These are phyloP conservation scores for Geotrichum phurueaensis DNA, from an alignment of 1,139 yeast genomes.

Conservation along the genomic window DNA sequence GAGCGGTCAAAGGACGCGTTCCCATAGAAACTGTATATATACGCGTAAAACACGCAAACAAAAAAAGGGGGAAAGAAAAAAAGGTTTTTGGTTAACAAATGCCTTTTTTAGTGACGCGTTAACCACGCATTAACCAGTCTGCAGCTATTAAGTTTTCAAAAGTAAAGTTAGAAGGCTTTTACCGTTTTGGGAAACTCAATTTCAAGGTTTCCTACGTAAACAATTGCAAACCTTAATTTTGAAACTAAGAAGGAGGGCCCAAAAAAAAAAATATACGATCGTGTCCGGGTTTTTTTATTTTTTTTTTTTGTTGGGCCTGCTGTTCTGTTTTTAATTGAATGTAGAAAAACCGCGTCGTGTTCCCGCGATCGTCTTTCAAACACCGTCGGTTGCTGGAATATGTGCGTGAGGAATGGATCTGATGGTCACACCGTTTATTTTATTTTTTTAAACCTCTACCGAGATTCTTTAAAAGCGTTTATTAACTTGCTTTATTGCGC, in stretches of 20 bases:
- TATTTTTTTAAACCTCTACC: too few species aligned
- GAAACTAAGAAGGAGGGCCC: neutral
- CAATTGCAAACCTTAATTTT: neutral
- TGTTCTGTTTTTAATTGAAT: neutral
- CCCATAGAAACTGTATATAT: neutral
- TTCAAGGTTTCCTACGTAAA: neutral
- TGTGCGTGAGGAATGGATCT: too few species aligned
- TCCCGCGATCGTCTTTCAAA: neutral
- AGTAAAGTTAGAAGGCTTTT: neutral
- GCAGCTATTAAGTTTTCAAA: neutral
- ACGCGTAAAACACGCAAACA: neutral
- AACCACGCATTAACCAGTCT: neutral
- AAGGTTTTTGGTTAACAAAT: neutral
- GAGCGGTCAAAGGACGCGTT: neutral
- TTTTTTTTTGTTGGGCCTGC: too few species aligned
- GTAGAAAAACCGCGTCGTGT: neutral
- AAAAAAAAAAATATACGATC: too few species aligned
- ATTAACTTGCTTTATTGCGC: too few species aligned
- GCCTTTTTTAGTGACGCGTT: neutral
- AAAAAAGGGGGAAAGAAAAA: neutral
- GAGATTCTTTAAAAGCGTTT: too few species aligned
- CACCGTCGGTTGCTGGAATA: too few species aligned
- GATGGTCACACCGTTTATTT: too few species aligned
- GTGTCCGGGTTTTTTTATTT: neutral
- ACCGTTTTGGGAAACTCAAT: neutral